Base-by-base conservation (phyloP, 2,329 filamentous ascomycete genomes). In the Ploettnerulaceae sp. region DNA sequence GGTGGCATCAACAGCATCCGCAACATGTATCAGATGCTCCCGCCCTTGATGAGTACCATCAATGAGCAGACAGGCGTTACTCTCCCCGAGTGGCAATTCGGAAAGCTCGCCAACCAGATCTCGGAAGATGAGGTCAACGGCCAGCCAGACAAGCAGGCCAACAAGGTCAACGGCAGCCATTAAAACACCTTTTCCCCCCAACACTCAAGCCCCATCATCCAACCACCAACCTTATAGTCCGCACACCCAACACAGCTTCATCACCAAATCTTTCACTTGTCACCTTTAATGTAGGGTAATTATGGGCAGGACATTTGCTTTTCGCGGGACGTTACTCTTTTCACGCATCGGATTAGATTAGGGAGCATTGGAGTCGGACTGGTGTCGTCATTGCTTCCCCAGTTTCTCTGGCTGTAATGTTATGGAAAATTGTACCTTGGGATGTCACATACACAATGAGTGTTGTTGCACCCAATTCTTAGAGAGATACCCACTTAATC, bases 51-150 rank as follows among this genome's bases (percentile, higher is more conserved):
- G 69, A 81, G 77, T 7, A 94, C 89, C 0, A 91, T 95, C 60
- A 84, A 93, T 57, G 88, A 94, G 50, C 89, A 95, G 71, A 94
- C 88, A 0, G 88, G 88, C 0, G 89, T 94, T 60, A 75, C 76
- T 1, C 79, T 90, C 5, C 89, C 89, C 1, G 78, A 77, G 59
- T 94, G 89, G 89, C 77, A 82, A 63, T 81, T 81, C 61, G 78
- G 78, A 0, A 70, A 68, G 31, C 55, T 75, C 29, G 66, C 68
- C 4, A 56, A 54, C 1, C 58, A 68, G 47, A 65, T 65, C 7
- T 51, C 49, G 1, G 55, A 57, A n/a, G 32, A 49, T 1, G 57
- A 61, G 46, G 44, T 49, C 9, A 55, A 33, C 26, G 53, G 56
- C 7, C 54, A 56, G n/a, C n/a, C n/a, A 39, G 28, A 25, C 7